A percentile compares a stretch with the other conserved stretches of the same genome.
Evolutionary conservation across 495 filamentous ascomycete species (phyloP).

Genomic region (Eremomyces bilateralis): DNA sequence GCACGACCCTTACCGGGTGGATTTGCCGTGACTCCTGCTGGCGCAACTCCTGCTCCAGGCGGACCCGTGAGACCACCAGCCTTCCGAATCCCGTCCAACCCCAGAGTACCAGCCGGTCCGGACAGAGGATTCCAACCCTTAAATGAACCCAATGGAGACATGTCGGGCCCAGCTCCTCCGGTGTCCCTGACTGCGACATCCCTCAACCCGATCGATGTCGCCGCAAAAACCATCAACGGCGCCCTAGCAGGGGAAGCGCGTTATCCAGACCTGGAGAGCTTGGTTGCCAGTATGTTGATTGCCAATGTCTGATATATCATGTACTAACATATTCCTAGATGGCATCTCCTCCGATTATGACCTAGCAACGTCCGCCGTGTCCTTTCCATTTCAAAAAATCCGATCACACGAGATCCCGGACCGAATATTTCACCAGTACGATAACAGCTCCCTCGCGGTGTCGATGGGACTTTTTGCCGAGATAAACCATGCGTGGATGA

Average conservation of each 20-base stretch:
- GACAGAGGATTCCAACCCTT: no score
- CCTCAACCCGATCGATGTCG: conserved; percentile 13
- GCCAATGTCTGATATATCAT: no score
- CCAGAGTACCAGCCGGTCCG: not conserved
- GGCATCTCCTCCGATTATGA: conserved; percentile 86
- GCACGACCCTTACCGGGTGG: not conserved
- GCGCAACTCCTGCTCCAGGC: not conserved
- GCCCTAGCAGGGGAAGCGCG: conserved; percentile 49
- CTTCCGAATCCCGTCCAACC: not conserved
- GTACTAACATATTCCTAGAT: conserved; percentile 25
- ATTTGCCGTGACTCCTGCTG: not conserved
- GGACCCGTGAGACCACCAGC: not conserved
- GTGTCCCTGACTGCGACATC: not conserved
- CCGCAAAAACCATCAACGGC: conserved; percentile 64
- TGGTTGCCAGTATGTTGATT: conserved; percentile 51
- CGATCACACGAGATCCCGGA: conserved; percentile 74
- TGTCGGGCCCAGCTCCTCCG: no score
- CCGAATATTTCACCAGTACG: conserved; percentile 71
- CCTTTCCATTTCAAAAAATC: conserved; percentile 68
- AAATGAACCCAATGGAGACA: no score
- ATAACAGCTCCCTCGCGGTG: conserved; percentile 59
- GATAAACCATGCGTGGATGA: conserved; percentile 83
- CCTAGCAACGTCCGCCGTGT: conserved; percentile 46
- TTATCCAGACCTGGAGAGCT: conserved; percentile 78
- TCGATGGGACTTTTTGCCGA: conserved; percentile 85